Base-by-base conservation (phyloP, 345 rosid species). In the Eucalyptus polyanthemos region DNA sequence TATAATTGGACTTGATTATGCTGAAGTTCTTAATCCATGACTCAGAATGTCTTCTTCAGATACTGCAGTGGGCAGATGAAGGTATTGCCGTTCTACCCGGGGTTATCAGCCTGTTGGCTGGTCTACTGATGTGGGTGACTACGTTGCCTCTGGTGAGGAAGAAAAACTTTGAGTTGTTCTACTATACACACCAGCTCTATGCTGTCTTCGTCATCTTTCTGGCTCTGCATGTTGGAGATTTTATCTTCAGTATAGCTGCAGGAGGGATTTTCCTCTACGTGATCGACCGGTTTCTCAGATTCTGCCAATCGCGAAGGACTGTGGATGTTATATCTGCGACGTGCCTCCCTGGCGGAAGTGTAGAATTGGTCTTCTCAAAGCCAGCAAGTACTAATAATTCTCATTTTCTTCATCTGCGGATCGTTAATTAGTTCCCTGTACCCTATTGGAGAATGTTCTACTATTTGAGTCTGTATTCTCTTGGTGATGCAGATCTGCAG, bases 171-270 rank as follows among this genome's bases (percentile, higher is more conserved):
- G 99, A 97, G 93, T 91, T 97, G 90, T 97, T 97, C 95, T 97
- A 95, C 94, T 97, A 97, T 95, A 97, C 97, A 17, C 99, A 96
- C 92, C 99, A 96, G 86, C 96, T 97, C 31, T 97, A 97, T 89
- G 65, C 96, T 67, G 94, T 97, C 72, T 96, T 97, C 86, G 94
- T 96, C 17, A 90, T 97, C 88, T 96, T 96, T 94, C 92, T 96
- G 92, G 99, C 97, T 9, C 91, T 97, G 91, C 99, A 97, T 50
- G 97, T 97, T 76, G 98, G 99, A 69, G 97, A 95, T 88, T 95
- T 90, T 89, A 29, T 94, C 87, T 97, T 97, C 87, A 93, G 96
- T 89, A 94, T 97, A 11, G 95, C 94, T 56, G 96, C 97, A 88
- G 98, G 98, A 87, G 95, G 94, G 88, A 95, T 97, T 86, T 97